Base-by-base conservation (phyloP, 2,329 filamentous ascomycete genomes). In the Stagonosporopsis cucurbitacearum region DNA sequence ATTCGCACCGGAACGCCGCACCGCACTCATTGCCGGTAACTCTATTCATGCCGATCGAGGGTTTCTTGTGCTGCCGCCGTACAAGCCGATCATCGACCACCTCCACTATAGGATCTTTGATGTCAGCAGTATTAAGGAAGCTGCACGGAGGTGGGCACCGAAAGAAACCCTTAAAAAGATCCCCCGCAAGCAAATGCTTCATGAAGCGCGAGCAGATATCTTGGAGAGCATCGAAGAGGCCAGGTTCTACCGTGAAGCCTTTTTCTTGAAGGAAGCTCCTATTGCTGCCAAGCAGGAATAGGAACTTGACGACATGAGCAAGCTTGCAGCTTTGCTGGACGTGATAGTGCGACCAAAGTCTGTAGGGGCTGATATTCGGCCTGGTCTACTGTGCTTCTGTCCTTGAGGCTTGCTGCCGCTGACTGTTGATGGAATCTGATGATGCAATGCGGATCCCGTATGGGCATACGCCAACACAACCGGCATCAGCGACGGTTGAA, bases 161-260 rank as follows among this genome's bases (percentile, higher is more conserved):
- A 74, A 80, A n/a, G 81, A 84, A 7, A 73, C 90, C 8, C 70
- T 90, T 58, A 79, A 80, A 51, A 79, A 81, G 40, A 86, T 85
- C 25, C 93, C 94, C 12, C 76, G 71, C 59, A 98, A 98, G 81
- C 84, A 84, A 71, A 86, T 85, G 33, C 79, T 87, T 47, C 95
- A 99, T 78, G 86, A 94, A 75, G 95, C 95, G 0, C 87, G 84
- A 66, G 87, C 91, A 51, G 95, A 99, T 75, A 96, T 99, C 54
- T 76, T 97, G 58, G 95, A 99, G 80, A 98, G 94, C 76, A 97
- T 99, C 60, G 88, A 85, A 52, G 95, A 99, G 80, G 94, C 94
- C 50, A 86, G 80, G 68, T 97, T 90, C 73, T 98, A 96, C 76
- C 86, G 85, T 67, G 81, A 88, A 57, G 79, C 79, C 17, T 84